A percentile compares a stretch with the other conserved stretches of the same genome.
phyloP scores from a whole-genome alignment of 352 stramenopile genomes.

The Phytophthora hibernalis region DNA sequence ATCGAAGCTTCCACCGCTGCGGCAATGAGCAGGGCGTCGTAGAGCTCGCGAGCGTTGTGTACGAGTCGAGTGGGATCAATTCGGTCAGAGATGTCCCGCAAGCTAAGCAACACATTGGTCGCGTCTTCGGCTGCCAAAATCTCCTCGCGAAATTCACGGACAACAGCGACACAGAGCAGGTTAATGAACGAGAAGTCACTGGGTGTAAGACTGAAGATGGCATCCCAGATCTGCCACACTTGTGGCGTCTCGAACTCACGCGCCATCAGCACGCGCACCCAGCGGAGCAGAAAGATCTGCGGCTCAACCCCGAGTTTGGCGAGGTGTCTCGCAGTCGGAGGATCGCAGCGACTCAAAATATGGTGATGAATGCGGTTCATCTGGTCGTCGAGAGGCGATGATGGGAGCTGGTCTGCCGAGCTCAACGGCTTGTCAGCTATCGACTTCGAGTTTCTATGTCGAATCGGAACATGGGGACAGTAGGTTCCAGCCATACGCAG shows the following conservation, averaged over 20 bases:
- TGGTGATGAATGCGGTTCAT: constrained; percentile 81
- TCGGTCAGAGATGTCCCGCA: constrained; percentile 62
- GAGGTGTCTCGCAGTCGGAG: constrained; percentile 62
- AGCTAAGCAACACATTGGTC: constrained; percentile 59
- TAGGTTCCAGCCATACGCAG: constrained; percentile 76
- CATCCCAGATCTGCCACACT: constrained; percentile 83
- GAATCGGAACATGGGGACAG: constrained; percentile 47
- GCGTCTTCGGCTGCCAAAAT: constrained; percentile 70
- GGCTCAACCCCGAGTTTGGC: constrained; percentile 59
- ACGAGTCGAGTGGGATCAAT: constrained; percentile 61
- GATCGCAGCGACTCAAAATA: constrained; percentile 68
- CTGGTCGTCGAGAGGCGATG: constrained; percentile 68
- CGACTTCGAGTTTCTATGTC: constrained; percentile 20
- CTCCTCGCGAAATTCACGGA: constrained; percentile 70
- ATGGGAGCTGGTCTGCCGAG: constrained; percentile 42
- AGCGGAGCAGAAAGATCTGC: constrained; percentile 77
- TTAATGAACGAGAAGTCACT: constrained; percentile 84
- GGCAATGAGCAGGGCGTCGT: constrained; percentile 71
- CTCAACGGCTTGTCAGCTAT: constrained; percentile 28
- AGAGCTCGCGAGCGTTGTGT: constrained; percentile 65
- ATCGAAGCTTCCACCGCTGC: constrained; percentile 61
- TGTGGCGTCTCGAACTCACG: constrained; percentile 78
- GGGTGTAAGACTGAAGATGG: constrained; percentile 77
- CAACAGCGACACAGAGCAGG: constrained; percentile 73
- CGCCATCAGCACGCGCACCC: constrained; percentile 81